These are phyloP conservation scores for Aureobasidium musti DNA, from an alignment of 2,329 filamentous ascomycete species.

Conservation along the genomic window DNA sequence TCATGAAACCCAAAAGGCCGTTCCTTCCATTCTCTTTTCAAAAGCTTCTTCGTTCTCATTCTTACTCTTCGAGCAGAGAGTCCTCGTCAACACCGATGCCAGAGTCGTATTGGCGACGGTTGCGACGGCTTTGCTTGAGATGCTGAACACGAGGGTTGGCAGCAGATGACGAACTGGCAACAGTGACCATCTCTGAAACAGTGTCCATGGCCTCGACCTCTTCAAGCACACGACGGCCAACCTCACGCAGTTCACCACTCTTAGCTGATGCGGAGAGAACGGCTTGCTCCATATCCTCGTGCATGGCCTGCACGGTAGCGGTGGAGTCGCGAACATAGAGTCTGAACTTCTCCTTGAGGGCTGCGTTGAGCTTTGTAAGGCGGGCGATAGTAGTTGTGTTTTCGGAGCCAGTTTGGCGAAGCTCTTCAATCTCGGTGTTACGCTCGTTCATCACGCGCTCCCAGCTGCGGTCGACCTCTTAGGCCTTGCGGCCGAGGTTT, in stretches of 20 bases:
- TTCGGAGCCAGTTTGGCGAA: slow-evolving; percentile 38
- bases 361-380: slow-evolving; percentile 37
- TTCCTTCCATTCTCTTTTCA: not conserved
- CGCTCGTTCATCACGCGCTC: slow-evolving; percentile 45
- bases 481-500: slow-evolving; percentile 39
- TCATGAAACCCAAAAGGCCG: not conserved
- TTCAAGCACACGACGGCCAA: slow-evolving; percentile 26
- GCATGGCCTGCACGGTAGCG: slow-evolving; percentile 34
- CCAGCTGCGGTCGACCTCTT: slow-evolving; percentile 45
- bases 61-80: slow-evolving; percentile 11
- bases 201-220: slow-evolving; percentile 36
- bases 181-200: slow-evolving; percentile 27
- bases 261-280: not conserved
- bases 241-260: slow-evolving; percentile 8
- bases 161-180: slow-evolving; percentile 2
- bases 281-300: slow-evolving; percentile 32
- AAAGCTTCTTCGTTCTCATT: not conserved
- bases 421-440: slow-evolving; percentile 44
- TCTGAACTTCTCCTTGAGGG: slow-evolving; percentile 36
- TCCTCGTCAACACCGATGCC: slow-evolving; percentile 35
- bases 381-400: slow-evolving; percentile 34
- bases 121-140: slow-evolving; percentile 33
- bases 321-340: slow-evolving; percentile 43
- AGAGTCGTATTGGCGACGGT: slow-evolving; percentile 34
- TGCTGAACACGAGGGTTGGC: slow-evolving; percentile 26